Conservation (phyloP, 306 rosid species). For the barrel medic (Medicago truncatula) region MtrunA17r5.0-ANR NC_053049.1:5188001-5188500, state of each 20-base stretch:
- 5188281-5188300: constrained; percentile 4
- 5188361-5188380: too few species aligned
- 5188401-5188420: too few species aligned
- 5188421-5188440: too few species aligned
- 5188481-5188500: too few species aligned
- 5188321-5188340: neutral
- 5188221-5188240: constrained; percentile 28
- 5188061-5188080: too few species aligned
- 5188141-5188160: constrained; percentile 38
- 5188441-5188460: too few species aligned
- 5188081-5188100: neutral
- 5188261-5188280: constrained; percentile 37
- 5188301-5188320: neutral
- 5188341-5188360: neutral
- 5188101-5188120: constrained; percentile 38
- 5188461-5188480: too few species aligned
- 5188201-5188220: constrained; percentile 39
- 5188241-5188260: neutral
- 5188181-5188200: constrained; percentile 42
- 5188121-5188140: constrained; percentile 35
- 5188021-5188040: too few species aligned
- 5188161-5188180: constrained; percentile 32
- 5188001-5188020: too few species aligned
- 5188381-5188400: too few species aligned
- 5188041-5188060: too few species aligned